A percentile compares a stretch with the other conserved stretches of the same genome.
These are phyloP conservation scores for Mortierella sp. DNA, from an alignment of 371 early-diverging fungal genomes.

Conservation along the genomic window DNA sequence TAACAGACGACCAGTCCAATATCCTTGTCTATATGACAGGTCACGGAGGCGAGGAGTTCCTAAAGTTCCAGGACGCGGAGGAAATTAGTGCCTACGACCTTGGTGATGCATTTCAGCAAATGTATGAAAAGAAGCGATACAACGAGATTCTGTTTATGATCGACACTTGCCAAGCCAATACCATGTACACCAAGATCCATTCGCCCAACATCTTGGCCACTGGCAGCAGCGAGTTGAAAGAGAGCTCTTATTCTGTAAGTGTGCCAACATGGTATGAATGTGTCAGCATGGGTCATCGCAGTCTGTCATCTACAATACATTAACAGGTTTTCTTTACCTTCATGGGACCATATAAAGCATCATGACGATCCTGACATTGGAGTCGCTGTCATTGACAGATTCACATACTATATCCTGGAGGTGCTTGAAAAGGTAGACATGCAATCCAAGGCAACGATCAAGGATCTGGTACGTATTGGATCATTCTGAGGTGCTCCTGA, in stretches of 20 bases:
- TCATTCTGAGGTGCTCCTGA: too few species aligned
- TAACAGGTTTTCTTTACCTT: neutral
- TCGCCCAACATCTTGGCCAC: constrained; percentile 93
- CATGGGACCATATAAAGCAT: constrained; percentile 63
- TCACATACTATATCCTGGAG: constrained; percentile 92
- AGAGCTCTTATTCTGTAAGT: constrained; percentile 93
- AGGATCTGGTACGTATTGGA: constrained; percentile 68
- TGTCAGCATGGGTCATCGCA: too few species aligned
- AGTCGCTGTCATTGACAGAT: constrained; percentile 96
- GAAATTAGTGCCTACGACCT: constrained; percentile 94
- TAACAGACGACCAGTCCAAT: constrained; percentile 94
- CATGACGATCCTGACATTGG: constrained; percentile 92
- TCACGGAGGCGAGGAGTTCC: constrained; percentile 97
- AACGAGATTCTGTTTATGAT: constrained; percentile 96
- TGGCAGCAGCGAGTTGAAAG: constrained; percentile 84
- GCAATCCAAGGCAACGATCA: constrained; percentile 79
- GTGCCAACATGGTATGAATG: neutral
- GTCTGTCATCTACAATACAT: too few species aligned
- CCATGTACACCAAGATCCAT: constrained; percentile 90
- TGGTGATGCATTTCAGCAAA: constrained; percentile 95
- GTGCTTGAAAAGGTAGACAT: constrained; percentile 86
- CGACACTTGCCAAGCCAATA: constrained; percentile 98
- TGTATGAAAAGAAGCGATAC: constrained; percentile 94
- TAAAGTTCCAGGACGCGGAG: constrained; percentile 97
- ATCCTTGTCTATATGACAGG: constrained; percentile 97